Base-by-base conservation (phyloP, 169 alveolate species). In the Plasmodium coatneyi region DNA sequence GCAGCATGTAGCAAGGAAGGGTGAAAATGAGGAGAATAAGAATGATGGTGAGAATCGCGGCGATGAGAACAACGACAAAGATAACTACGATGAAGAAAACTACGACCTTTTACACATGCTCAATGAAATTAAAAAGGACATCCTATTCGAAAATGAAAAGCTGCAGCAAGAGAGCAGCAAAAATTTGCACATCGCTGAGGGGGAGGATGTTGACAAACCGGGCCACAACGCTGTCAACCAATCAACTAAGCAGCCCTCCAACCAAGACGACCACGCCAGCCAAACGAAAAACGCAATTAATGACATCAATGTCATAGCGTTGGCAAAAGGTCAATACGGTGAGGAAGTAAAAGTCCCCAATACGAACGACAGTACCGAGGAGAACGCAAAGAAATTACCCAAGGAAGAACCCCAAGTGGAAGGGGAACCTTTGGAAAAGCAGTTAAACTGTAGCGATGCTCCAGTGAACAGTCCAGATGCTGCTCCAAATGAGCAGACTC, bases 71-170 rank as follows among this genome's bases (percentile, higher is more conserved):
- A 1, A 36, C 43, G 92, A 39, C 3, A 46, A 54, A 0, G 52
- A 54, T 16, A 56, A 60, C 71, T 16, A 60, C 25, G 91, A 82
- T n/a, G 81, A 56, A 10, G 54, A 56, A 39, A 60, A 66, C 46
- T 60, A 16, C 12, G 30, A 49, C 16, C 16, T 10, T 34, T 16
- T 66, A 19, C 60, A 16, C 46, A 32, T 66, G 34, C 43, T 82
- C 3, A 82, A 66, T 60, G 82, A 82, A 82, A 66, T 25, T 41
- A 66, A 82, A 39, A 66, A 82, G 52, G 81, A 56, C 28, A 71
- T 30, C 71, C 71, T 82, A 66, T n/a, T 3, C 12, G 81, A 82
- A 60, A 16, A 30, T 7, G 60, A 34, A 25, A 60, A 32, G 28
- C 34, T 34, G 46, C 36, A 66, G 60, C 43, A 80, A 49, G 43